Conservation (phyloP, 2,329 filamentous ascomycete species). For the Decorospora gaudefroyi region DNA sequence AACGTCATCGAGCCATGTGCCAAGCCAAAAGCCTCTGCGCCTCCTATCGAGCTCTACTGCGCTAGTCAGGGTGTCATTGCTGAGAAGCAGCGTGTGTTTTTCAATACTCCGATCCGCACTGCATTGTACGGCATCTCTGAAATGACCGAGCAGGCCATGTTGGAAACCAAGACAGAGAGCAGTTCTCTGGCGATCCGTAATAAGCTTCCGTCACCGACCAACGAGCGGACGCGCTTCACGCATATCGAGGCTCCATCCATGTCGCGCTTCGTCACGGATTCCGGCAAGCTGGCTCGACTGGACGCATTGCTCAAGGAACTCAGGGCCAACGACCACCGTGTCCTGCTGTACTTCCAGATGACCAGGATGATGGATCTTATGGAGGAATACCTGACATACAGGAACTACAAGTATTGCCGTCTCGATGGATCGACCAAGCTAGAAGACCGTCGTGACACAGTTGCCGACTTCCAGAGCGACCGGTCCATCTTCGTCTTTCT, state of each 20-base stretch:
- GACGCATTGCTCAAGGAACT: constrained; percentile 85
- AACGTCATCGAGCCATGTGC: constrained; percentile 79
- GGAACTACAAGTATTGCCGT: constrained; percentile 98
- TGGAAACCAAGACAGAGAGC: constrained; percentile 72
- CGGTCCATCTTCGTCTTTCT: constrained; percentile 97
- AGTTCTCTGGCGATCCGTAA: constrained; percentile 65
- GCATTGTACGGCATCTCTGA: constrained; percentile 69
- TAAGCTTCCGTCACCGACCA: constrained; percentile 77
- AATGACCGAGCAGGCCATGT: constrained; percentile 71
- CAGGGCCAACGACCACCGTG: constrained; percentile 90
- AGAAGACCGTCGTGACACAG: constrained; percentile 94
- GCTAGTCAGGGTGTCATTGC: constrained; percentile 65
- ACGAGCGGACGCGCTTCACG: constrained; percentile 81
- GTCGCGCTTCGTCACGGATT: constrained; percentile 96
- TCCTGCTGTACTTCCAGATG: constrained; percentile 99
- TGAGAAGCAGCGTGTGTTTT: constrained; percentile 75
- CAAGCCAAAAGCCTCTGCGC: constrained; percentile 77
- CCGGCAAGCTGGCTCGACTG: constrained; percentile 90
- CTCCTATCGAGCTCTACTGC: constrained; percentile 80
- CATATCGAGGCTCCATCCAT: constrained; percentile 94
- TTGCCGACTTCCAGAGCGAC: constrained; percentile 92
- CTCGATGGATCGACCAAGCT: constrained; percentile 96
- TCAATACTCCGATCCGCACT: constrained; percentile 76
- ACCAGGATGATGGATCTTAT: constrained; percentile 99
- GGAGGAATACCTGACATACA: constrained; percentile 98